Evolutionary conservation across 768 basidiomycete genomes (phyloP).

Genomic region (Hydnomerulius pinastri): DNA sequence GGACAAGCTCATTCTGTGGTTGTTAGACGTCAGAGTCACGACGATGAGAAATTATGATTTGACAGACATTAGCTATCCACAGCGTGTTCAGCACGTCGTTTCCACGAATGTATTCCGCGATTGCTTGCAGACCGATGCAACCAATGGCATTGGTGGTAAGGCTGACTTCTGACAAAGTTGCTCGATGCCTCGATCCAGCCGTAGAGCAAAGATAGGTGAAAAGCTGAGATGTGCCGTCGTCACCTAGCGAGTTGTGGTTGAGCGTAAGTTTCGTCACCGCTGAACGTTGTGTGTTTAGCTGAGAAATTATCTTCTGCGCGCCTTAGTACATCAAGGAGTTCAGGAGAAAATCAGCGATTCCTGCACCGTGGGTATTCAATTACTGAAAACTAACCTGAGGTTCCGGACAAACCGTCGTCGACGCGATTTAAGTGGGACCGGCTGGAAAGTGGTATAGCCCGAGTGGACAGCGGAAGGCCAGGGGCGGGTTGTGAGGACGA

Average conservation of each 20-base stretch:
- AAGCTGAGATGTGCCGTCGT: slow-evolving; percentile 54
- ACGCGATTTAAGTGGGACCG: slow-evolving; percentile 18
- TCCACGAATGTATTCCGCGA: slow-evolving; percentile 50
- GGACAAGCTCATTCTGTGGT: slow-evolving; percentile 42
- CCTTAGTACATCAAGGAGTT: slow-evolving; percentile 37
- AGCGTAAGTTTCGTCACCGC: slow-evolving; percentile 52
- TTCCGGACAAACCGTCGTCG: slow-evolving; percentile 25
- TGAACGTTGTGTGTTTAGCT: slow-evolving; percentile 42
- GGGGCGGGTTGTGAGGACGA: not conserved
- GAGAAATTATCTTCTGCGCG: slow-evolving; percentile 51
- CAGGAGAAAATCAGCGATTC: slow-evolving; percentile 1
- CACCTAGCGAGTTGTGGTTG: slow-evolving; percentile 57
- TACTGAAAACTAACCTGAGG: slow-evolving; percentile 16
- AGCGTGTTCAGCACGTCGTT: slow-evolving; percentile 48
- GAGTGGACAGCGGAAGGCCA: not conserved
- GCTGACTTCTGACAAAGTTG: slow-evolving; percentile 49
- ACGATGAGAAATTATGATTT: not conserved
- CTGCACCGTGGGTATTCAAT: too few relatives aligned
- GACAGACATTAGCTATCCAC: slow-evolving; percentile 57
- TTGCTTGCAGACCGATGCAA: slow-evolving; percentile 51
- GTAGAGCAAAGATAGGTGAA: slow-evolving; percentile 57
- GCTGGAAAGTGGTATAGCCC: slow-evolving; percentile 11
- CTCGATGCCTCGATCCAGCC: slow-evolving; percentile 44
- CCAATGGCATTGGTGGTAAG: slow-evolving; percentile 58
- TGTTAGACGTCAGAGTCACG: slow-evolving; percentile 19